phyloP scores from a whole-genome alignment of 495 filamentous ascomycete genomes.

The Penicillium verhagenii region DNA sequence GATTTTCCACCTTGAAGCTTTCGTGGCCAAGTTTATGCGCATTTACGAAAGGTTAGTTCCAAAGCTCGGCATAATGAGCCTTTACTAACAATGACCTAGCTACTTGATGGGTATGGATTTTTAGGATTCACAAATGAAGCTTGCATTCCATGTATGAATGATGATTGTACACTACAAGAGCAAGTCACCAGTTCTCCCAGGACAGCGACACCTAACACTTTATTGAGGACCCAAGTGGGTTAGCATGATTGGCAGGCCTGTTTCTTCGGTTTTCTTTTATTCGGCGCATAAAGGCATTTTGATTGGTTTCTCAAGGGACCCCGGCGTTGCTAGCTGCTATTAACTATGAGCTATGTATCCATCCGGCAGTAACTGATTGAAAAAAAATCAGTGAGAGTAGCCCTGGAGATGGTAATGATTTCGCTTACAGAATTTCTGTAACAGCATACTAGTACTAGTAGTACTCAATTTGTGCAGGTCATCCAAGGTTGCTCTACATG shows the following conservation, averaged over 20 bases:
- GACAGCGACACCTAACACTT: not conserved
- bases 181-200: not conserved
- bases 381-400: not conserved
- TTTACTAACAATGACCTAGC: constrained; percentile 43
- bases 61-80: not conserved
- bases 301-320: constrained; percentile 3
- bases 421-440: too few species aligned
- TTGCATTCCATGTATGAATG: constrained; percentile 27
- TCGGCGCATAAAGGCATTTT: constrained; percentile 22
- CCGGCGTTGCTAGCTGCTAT: not conserved
- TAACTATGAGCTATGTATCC: not conserved
- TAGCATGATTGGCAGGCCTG: not conserved
- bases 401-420: too few species aligned
- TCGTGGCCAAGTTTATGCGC: constrained; percentile 97
- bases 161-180: constrained; percentile 33
- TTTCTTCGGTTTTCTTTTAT: not conserved
- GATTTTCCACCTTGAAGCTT: constrained; percentile 97
- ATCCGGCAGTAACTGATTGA: not conserved
- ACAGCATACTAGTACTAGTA: too few species aligned
- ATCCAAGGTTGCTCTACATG: constrained; percentile 1
- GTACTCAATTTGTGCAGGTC: too few species aligned
- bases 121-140: constrained; percentile 1
- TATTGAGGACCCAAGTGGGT: not conserved
- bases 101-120: constrained; percentile 78
- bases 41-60: constrained; percentile 71